Conservation (phyloP, 2,329 filamentous ascomycete genomes). For the Phaeosphaeria sp. region DNA sequence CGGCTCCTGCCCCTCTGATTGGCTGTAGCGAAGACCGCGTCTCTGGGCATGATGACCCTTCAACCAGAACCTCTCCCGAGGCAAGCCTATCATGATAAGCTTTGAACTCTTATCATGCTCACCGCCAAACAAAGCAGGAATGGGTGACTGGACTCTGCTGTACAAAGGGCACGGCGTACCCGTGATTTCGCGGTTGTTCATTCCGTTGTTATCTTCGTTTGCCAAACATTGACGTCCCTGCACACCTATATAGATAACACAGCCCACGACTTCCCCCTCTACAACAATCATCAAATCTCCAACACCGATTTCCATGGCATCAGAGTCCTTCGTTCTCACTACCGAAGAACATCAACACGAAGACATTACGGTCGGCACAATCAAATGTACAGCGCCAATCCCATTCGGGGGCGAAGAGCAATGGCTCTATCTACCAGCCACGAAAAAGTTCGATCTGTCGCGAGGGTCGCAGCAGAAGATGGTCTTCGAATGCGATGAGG, state of each 20-base stretch:
- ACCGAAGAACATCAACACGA: slow-evolving; percentile 19
- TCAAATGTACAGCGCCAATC: slow-evolving; percentile 49
- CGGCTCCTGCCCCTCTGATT: slow-evolving; percentile 13
- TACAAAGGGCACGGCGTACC: neutral
- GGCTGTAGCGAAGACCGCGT: neutral
- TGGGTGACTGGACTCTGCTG: slow-evolving; percentile 1
- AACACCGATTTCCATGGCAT: slow-evolving; percentile 16
- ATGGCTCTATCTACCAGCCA: slow-evolving; percentile 51
- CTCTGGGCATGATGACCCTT: slow-evolving; percentile 3
- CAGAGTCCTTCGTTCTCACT: slow-evolving; percentile 19
- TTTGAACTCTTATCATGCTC: slow-evolving; percentile 24
- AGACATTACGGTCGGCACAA: slow-evolving; percentile 32
- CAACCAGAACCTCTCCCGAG: slow-evolving; percentile 20
- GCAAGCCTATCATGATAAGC: slow-evolving; percentile 41
- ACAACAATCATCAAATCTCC: neutral
- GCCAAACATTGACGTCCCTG: slow-evolving; percentile 1
- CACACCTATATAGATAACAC: neutral
- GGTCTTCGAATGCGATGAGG: slow-evolving; percentile 50
- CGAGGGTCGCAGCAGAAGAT: slow-evolving; percentile 47
- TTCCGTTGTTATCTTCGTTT: neutral
- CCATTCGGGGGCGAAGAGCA: slow-evolving; percentile 50
- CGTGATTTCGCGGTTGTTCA: neutral
- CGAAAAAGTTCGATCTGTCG: slow-evolving; percentile 52
- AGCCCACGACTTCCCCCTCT: neutral
- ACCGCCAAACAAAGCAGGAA: slow-evolving; percentile 26